Percentiles rank a stretch among this genome's conserved stretches.
phyloP scores from a whole-genome alignment of 495 filamentous ascomycete species.

The Eremomyces bilateralis region DNA sequence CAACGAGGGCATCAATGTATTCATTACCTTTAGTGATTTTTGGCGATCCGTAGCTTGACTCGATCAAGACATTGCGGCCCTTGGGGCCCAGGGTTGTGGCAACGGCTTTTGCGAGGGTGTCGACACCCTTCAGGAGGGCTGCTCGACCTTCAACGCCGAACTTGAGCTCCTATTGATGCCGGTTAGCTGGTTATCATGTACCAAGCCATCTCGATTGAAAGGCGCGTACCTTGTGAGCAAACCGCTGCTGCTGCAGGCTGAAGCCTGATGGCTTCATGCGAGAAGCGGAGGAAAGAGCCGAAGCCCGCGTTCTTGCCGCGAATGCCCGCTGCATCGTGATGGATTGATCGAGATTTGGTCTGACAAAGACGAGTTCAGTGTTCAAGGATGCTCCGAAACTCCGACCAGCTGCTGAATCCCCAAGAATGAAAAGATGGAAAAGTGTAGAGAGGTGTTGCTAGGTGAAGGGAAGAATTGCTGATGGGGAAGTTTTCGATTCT shows the following conservation, averaged over 20 bases:
- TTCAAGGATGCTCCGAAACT: too few relatives aligned
- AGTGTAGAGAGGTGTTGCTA: too few relatives aligned
- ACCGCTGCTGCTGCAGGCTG: constrained; percentile 65
- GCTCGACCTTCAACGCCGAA: constrained; percentile 92
- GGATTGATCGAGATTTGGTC: too few relatives aligned
- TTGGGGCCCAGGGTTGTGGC: constrained; percentile 93
- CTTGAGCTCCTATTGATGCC: constrained; percentile 57
- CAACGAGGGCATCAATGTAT: not conserved
- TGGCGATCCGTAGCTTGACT: constrained; percentile 90
- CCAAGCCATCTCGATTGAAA: constrained; percentile 2
- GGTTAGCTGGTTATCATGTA: not conserved
- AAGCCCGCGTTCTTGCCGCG: constrained; percentile 39
- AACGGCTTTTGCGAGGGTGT: constrained; percentile 90
- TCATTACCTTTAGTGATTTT: constrained; percentile 95
- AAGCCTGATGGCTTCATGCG: constrained; percentile 27
- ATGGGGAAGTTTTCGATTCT: too few relatives aligned
- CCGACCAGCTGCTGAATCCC: too few relatives aligned
- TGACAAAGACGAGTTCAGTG: too few relatives aligned
- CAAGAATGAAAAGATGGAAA: too few relatives aligned
- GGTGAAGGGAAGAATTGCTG: too few relatives aligned
- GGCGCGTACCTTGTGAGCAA: constrained; percentile 70
- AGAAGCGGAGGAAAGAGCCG: constrained; percentile 47
- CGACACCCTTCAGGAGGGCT: constrained; percentile 76
- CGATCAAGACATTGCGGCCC: constrained; percentile 93
- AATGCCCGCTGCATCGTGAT: constrained; percentile 54